A percentile compares a stretch with the other conserved stretches of the same genome.
Conservation (phyloP, 2,329 filamentous ascomycete genomes). For the Penicillium polonicum region DNA sequence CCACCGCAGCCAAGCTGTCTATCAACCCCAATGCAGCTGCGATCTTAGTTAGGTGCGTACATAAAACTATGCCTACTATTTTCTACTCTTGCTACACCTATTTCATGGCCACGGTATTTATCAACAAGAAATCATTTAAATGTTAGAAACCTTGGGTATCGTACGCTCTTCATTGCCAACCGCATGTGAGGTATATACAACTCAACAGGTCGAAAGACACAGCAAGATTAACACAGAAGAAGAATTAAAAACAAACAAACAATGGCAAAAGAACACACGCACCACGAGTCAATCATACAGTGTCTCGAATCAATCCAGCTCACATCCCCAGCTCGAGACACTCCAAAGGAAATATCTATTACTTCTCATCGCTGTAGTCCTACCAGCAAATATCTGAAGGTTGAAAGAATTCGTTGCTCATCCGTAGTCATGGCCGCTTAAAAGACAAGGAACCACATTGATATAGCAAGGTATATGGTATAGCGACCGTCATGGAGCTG, state of each 20-base stretch:
- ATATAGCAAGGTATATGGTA: conserved; percentile 14
- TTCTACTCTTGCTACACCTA: neutral
- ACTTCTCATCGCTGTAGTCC: conserved; percentile 11
- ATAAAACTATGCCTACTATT: neutral
- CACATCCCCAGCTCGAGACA: conserved; percentile 11
- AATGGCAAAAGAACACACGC: conserved; percentile 17
- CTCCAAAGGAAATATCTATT: conserved; percentile 17
- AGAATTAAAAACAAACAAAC: conserved; percentile 26
- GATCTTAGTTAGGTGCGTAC: neutral
- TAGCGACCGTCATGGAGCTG: neutral
- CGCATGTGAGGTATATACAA: conserved; percentile 41
- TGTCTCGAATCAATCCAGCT: conserved; percentile 12
- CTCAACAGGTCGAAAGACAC: conserved; percentile 27
- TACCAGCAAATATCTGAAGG: conserved; percentile 17
- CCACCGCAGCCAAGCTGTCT: conserved; percentile 1
- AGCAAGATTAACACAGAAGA: conserved; percentile 24
- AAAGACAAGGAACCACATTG: conserved; percentile 1
- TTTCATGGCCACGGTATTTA: neutral
- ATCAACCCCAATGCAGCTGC: neutral
- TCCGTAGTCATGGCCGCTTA: conserved; percentile 9
- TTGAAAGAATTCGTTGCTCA: conserved; percentile 18
- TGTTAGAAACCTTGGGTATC: conserved; percentile 36
- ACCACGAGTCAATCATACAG: conserved; percentile 8
- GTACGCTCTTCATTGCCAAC: conserved; percentile 41
- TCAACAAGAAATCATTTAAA: conserved; percentile 1